A percentile compares a stretch with the other conserved stretches of the same genome.
phyloP scores from a whole-genome alignment of 2,329 filamentous ascomycete species.

The Apiospora malaysiana region DNA sequence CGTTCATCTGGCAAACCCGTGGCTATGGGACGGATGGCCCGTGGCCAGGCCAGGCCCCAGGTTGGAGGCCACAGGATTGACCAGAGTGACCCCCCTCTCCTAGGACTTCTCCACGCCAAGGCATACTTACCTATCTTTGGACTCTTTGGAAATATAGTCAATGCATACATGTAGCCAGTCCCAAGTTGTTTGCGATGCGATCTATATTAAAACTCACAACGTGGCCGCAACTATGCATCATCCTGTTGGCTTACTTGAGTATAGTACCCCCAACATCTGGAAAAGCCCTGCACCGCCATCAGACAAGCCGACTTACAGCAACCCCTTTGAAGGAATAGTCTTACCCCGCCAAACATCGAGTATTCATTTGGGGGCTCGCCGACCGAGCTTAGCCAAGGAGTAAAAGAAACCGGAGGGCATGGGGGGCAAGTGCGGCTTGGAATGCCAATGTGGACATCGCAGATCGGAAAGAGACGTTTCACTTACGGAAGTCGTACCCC shows the following conservation, averaged over 20 bases:
- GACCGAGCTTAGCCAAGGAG: background rate
- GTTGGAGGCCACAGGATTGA: background rate
- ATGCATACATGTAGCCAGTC: background rate
- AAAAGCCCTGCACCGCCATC: background rate
- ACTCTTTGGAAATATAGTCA: background rate
- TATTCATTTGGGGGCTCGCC: background rate
- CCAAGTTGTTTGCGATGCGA: background rate
- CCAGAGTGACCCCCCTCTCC: background rate
- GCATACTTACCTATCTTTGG: background rate
- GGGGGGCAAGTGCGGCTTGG: too few species aligned
- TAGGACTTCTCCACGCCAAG: constrained; percentile 6
- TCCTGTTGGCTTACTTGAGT: background rate
- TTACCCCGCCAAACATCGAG: background rate
- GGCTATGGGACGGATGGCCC: background rate
- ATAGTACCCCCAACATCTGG: background rate
- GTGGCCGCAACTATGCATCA: background rate
- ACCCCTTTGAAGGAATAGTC: too few species aligned
- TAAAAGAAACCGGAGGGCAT: too few species aligned
- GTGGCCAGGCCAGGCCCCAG: background rate
- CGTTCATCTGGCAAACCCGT: background rate
- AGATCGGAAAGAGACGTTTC: too few species aligned
- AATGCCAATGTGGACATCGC: too few species aligned
- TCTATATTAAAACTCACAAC: background rate
- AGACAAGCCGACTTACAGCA: background rate
- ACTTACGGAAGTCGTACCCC: too few species aligned